phyloP scores from a whole-genome alignment of 164 flowering plant species.

The Annona squamosa region DNA sequence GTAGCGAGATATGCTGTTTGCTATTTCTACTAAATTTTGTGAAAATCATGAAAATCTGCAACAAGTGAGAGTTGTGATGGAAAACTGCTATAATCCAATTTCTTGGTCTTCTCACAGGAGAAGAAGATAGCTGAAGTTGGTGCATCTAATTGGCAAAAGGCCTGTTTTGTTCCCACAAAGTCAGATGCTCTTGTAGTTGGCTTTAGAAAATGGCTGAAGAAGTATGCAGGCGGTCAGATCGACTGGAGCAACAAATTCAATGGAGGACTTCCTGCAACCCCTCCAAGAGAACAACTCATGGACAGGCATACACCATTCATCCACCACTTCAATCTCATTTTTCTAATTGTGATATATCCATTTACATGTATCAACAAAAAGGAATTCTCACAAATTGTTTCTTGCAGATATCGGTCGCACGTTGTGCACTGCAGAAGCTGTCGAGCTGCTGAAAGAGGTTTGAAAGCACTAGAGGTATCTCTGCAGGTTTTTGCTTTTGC shows the following conservation, averaged over 20 bases:
- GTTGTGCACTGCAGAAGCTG: conserved; percentile 85
- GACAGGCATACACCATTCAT: conserved; percentile 47
- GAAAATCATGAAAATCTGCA: no score
- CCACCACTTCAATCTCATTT: neutral
- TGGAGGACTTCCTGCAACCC: conserved; percentile 58
- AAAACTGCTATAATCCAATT: no score
- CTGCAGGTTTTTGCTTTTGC: conserved; percentile 57
- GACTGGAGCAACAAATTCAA: conserved; percentile 58
- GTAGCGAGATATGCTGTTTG: no score
- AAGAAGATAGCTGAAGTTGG: conserved; percentile 57
- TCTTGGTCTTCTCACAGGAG: conserved; percentile 37
- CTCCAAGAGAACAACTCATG: conserved; percentile 72
- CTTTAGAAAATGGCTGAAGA: conserved; percentile 78
- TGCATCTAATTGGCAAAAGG: conserved; percentile 69
- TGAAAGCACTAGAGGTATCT: conserved; percentile 45
- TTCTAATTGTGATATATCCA: neutral
- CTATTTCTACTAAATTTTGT: no score
- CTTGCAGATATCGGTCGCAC: conserved; percentile 75
- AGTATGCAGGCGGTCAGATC: conserved; percentile 57
- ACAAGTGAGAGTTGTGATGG: no score
- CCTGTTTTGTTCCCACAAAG: conserved; percentile 82
- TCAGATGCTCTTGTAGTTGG: conserved; percentile 67
- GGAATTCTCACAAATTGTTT: neutral
- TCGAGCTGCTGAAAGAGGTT: conserved; percentile 45
- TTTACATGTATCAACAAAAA: neutral